These are phyloP conservation scores for Candolleomyces eurysporus DNA, from an alignment of 768 basidiomycete genomes.

Conservation along the genomic window DNA sequence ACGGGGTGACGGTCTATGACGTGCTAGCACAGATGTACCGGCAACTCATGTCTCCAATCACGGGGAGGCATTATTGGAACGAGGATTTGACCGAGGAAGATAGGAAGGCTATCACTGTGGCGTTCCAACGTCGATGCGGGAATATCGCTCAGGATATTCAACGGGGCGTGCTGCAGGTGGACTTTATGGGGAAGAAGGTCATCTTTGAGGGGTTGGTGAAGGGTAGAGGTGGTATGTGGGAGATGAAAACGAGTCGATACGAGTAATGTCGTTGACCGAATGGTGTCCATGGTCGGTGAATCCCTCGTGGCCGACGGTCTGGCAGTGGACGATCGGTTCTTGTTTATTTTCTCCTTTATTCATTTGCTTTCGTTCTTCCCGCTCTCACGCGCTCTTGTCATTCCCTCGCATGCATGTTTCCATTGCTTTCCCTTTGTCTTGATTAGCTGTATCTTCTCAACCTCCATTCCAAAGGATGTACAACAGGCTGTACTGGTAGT, in stretches of 20 bases:
- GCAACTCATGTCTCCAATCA: slow-evolving; percentile 45
- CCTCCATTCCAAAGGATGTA: too few relatives aligned
- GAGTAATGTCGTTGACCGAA: too few relatives aligned
- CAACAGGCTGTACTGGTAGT: too few relatives aligned
- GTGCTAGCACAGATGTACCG: slow-evolving; percentile 46
- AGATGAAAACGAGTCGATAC: slow-evolving; percentile 49
- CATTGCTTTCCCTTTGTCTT: too few relatives aligned
- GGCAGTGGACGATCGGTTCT: too few relatives aligned
- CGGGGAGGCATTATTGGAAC: slow-evolving; percentile 56
- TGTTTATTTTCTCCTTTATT: too few relatives aligned
- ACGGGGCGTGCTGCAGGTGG: slow-evolving; percentile 53
- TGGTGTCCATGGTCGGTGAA: too few relatives aligned
- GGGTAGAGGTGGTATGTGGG: slow-evolving; percentile 60
- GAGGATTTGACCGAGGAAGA: slow-evolving; percentile 48
- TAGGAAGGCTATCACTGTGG: slow-evolving; percentile 19
- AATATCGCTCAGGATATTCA: slow-evolving; percentile 28
- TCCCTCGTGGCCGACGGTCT: too few relatives aligned
- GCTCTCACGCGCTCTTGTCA: too few relatives aligned
- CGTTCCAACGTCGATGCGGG: slow-evolving; percentile 46
- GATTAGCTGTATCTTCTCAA: too few relatives aligned
- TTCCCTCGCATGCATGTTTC: too few relatives aligned
- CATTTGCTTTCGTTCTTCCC: too few relatives aligned
- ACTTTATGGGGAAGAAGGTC: slow-evolving; percentile 55
- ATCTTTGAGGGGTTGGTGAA: slow-evolving; percentile 54
- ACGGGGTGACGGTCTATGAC: slow-evolving; percentile 60